Conservation (phyloP, 2,329 filamentous ascomycete species). For the Fusarium nisikadoi region DNA sequence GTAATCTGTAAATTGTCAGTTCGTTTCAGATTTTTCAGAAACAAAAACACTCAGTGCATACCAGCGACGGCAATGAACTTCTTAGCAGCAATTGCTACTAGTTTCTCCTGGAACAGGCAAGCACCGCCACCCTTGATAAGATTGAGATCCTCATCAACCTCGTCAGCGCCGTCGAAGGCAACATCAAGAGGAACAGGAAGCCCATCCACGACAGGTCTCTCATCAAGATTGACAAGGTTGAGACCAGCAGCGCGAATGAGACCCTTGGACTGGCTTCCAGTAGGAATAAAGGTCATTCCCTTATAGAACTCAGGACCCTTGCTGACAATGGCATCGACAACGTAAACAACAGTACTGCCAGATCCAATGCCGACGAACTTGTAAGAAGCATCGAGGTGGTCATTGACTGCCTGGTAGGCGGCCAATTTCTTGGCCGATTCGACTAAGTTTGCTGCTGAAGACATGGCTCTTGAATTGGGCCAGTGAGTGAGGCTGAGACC, state of each 20-base stretch:
- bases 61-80: conserved; percentile 90
- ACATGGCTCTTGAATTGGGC: conserved; percentile 47
- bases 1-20: conserved; percentile 69
- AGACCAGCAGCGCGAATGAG: conserved; percentile 85
- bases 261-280: conserved; percentile 89
- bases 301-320: conserved; percentile 65
- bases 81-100: conserved; percentile 85
- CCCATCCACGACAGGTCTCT: conserved; percentile 65
- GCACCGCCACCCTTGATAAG: conserved; percentile 98
- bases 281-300: conserved; percentile 87
- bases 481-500: conserved; percentile 23
- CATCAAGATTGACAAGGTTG: conserved; percentile 80
- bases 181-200: conserved; percentile 75
- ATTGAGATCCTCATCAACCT: conserved; percentile 94
- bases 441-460: conserved; percentile 58
- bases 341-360: conserved; percentile 84
- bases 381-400: conserved; percentile 73
- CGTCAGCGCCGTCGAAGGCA: conserved; percentile 95
- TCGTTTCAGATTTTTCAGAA: neutral
- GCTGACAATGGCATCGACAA: conserved; percentile 81
- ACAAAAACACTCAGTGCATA: conserved; percentile 51
- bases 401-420: conserved; percentile 77
- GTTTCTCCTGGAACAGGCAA: conserved; percentile 98
- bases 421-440: conserved; percentile 81
- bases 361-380: conserved; percentile 82